These are phyloP conservation scores for Mycogone perniciosa DNA, from an alignment of 2,329 filamentous ascomycete genomes.

Conservation along the genomic window DNA sequence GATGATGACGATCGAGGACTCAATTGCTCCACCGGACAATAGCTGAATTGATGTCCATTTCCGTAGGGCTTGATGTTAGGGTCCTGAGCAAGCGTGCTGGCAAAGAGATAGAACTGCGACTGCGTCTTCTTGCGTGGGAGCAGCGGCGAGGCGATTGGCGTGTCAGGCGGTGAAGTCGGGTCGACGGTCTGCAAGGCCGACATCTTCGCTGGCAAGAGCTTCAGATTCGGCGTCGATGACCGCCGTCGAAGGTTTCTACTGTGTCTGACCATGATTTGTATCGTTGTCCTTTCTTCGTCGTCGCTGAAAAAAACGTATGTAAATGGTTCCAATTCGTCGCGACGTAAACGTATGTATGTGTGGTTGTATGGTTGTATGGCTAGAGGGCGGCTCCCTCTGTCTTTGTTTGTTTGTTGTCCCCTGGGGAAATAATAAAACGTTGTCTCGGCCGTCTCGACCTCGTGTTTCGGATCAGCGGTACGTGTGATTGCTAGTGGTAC, in stretches of 20 bases:
- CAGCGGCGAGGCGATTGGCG: conserved; percentile 35
- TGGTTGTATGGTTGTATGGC: conserved; percentile 5
- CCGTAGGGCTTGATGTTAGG: conserved; percentile 38
- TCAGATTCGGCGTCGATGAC: conserved; percentile 38
- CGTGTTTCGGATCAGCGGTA: conserved; percentile 11
- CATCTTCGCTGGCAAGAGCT: conserved; percentile 25
- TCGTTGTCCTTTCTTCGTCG: conserved; percentile 12
- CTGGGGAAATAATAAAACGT: conserved; percentile 3
- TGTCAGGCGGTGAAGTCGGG: conserved; percentile 43
- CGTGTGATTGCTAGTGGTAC: neutral
- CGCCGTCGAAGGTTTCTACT: conserved; percentile 29
- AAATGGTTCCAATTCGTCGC: conserved; percentile 3
- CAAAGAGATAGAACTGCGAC: conserved; percentile 27
- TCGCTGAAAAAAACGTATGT: neutral
- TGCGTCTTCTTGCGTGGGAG: conserved; percentile 29
- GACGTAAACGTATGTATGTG: conserved; percentile 12
- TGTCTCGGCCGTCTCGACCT: conserved; percentile 8
- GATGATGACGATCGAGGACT: conserved; percentile 31
- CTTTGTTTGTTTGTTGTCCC: conserved; percentile 9
- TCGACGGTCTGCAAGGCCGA: conserved; percentile 23
- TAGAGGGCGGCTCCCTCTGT: conserved; percentile 4
- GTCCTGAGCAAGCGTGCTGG: conserved; percentile 27
- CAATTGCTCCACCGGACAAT: conserved; percentile 31
- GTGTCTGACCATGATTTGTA: conserved; percentile 11
- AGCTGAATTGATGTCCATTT: conserved; percentile 38